phyloP scores from a whole-genome alignment of 2,329 filamentous ascomycete species.

The Ophiostoma pallidulum region DNA sequence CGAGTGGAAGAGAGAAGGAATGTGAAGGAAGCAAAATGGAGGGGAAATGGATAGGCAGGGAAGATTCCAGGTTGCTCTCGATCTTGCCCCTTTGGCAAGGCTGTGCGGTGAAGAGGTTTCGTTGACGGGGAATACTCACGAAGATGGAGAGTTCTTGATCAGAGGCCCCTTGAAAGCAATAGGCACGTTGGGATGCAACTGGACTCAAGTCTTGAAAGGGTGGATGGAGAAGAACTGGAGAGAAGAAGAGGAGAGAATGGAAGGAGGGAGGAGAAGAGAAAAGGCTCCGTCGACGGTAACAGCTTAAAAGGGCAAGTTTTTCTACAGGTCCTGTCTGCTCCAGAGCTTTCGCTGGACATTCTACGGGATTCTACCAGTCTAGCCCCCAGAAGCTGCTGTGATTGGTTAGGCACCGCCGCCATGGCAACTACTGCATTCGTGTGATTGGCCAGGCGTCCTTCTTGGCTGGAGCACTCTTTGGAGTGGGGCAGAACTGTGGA shows the following conservation, averaged over 20 bases:
- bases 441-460: conserved; percentile 13
- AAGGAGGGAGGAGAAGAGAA: conserved; percentile 10
- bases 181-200: too few relatives aligned
- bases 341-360: conserved; percentile 24
- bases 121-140: too few relatives aligned
- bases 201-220: too few relatives aligned
- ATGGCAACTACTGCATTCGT: conserved; percentile 10
- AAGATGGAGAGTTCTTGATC: too few relatives aligned
- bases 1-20: too few relatives aligned
- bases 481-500: not conserved
- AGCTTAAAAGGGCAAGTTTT: conserved; percentile 25
- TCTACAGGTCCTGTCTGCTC: conserved; percentile 14
- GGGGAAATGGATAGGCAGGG: too few relatives aligned
- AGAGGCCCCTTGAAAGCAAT: not conserved
- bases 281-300: conserved; percentile 17
- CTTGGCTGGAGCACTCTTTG: not conserved
- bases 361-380: conserved; percentile 27
- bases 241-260: not conserved
- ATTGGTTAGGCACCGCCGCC: conserved; percentile 16
- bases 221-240: not conserved
- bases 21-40: too few relatives aligned
- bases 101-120: too few relatives aligned
- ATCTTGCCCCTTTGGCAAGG: too few relatives aligned
- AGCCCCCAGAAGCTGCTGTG: conserved; percentile 20
- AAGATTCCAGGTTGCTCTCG: too few relatives aligned